Conservation (phyloP, 163 green algal species). For the Smithsoniella earleae region DNA sequence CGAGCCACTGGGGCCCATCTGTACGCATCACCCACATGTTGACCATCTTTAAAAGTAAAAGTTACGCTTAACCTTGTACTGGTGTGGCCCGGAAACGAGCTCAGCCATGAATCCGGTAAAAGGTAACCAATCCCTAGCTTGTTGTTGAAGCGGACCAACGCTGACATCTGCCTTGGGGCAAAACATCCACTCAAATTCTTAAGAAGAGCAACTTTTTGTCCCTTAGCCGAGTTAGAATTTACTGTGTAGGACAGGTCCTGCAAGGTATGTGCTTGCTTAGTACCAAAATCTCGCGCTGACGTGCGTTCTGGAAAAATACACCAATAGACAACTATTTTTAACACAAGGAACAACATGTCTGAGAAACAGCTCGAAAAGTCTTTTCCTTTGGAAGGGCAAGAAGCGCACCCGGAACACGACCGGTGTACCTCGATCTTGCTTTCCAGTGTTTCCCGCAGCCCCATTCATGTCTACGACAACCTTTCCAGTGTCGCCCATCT, state of each 20-base stretch:
- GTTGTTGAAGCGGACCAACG: conserved; percentile 36
- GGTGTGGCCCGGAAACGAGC: conserved; percentile 23
- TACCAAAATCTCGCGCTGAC: too few relatives aligned
- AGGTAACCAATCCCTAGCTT: not conserved
- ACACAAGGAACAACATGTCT: too few relatives aligned
- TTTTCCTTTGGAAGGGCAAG: too few relatives aligned
- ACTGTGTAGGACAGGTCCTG: conserved; percentile 60
- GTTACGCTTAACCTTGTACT: conserved; percentile 5
- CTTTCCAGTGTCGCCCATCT: too few relatives aligned
- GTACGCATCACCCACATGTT: conserved; percentile 1
- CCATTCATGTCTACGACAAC: too few relatives aligned
- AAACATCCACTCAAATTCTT: conserved; percentile 54
- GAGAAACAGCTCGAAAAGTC: too few relatives aligned
- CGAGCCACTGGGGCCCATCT: conserved; percentile 53
- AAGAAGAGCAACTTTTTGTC: conserved; percentile 48
- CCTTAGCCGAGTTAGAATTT: conserved; percentile 46
- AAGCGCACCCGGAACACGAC: conserved; percentile 15
- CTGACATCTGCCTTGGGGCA: conserved; percentile 45
- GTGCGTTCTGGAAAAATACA: too few relatives aligned
- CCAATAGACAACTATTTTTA: too few relatives aligned
- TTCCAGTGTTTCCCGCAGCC: too few relatives aligned
- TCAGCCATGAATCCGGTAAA: conserved; percentile 29
- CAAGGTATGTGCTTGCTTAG: too few relatives aligned
- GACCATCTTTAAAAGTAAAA: too few relatives aligned
- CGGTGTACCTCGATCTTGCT: too few relatives aligned